phyloP scores from a whole-genome alignment of 2,329 filamentous ascomycete genomes.

The Penicillium italicum region DNA sequence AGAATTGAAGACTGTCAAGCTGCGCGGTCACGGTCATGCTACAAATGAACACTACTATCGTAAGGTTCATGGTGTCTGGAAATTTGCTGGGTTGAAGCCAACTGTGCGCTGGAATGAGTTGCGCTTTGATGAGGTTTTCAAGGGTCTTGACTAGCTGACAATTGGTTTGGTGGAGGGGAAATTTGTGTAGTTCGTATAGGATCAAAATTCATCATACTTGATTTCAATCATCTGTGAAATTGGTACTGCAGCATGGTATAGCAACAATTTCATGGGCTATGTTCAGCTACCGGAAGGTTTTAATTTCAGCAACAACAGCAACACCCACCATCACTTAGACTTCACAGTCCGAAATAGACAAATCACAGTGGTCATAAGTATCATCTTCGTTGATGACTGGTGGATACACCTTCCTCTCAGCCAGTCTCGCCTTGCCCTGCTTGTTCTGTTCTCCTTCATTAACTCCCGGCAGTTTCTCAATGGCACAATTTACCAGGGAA shows the following conservation, averaged over 20 bases:
- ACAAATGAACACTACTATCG: slow-evolving; percentile 57
- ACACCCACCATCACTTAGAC: not conserved
- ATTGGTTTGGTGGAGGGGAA: not conserved
- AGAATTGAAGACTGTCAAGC: slow-evolving; percentile 47
- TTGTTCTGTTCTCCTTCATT: not conserved
- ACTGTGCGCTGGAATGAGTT: slow-evolving; percentile 57
- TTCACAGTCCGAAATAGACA: not conserved
- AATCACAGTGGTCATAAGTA: not conserved
- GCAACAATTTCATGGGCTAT: not conserved
- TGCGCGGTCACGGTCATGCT: slow-evolving; percentile 60
- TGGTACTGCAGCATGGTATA: not conserved
- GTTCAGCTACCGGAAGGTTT: not conserved
- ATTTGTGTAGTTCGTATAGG: not conserved
- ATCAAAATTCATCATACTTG: not conserved
- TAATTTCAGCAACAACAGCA: not conserved
- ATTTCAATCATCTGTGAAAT: not conserved
- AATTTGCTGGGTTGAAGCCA: slow-evolving; percentile 56
- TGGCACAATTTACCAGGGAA: not conserved
- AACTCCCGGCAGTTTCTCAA: not conserved
- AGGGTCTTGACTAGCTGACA: slow-evolving; percentile 14
- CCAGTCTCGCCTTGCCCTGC: not conserved
- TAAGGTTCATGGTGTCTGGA: slow-evolving; percentile 59
- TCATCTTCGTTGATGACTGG: not conserved
- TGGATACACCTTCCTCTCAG: not conserved
- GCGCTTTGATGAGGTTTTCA: slow-evolving; percentile 57